Evolutionary conservation across 495 filamentous ascomycete species (phyloP).

Genomic region (Xylaria castorea): DNA sequence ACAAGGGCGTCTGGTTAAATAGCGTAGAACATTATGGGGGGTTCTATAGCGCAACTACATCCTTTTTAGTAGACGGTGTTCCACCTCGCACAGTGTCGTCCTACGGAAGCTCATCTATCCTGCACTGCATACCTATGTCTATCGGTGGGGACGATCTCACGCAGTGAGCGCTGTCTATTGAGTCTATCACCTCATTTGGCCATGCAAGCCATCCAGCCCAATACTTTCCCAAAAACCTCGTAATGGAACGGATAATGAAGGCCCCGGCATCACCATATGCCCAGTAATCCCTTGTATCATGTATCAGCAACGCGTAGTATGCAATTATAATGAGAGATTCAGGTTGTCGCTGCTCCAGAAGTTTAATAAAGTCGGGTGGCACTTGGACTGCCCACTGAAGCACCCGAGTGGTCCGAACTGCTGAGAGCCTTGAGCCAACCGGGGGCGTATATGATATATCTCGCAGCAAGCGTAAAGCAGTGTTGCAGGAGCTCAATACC

Average conservation of each 20-base stretch:
- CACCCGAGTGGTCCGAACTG: not conserved
- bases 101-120: not conserved
- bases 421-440: not conserved
- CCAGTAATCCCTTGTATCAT: slow-evolving; percentile 45
- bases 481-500: not conserved
- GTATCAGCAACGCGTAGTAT: slow-evolving; percentile 47
- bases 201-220: slow-evolving; percentile 48
- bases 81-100: not conserved
- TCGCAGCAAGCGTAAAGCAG: not conserved
- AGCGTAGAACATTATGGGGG: not conserved
- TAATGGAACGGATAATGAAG: slow-evolving; percentile 41
- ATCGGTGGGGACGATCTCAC: not conserved
- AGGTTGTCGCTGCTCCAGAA: slow-evolving; percentile 44
- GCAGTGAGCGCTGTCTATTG: not conserved
- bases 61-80: not conserved
- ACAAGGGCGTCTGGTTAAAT: too few species aligned
- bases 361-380: slow-evolving; percentile 42
- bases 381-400: slow-evolving; percentile 43
- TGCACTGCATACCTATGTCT: not conserved
- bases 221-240: slow-evolving; percentile 39
- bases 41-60: not conserved
- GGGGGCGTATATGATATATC: not conserved
- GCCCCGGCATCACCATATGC: slow-evolving; percentile 45
- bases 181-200: slow-evolving; percentile 35
- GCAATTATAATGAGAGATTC: slow-evolving; percentile 54